These are phyloP conservation scores for Xylariaceae sp. DNA, from an alignment of 2,329 filamentous ascomycete species.

Conservation along the genomic window DNA sequence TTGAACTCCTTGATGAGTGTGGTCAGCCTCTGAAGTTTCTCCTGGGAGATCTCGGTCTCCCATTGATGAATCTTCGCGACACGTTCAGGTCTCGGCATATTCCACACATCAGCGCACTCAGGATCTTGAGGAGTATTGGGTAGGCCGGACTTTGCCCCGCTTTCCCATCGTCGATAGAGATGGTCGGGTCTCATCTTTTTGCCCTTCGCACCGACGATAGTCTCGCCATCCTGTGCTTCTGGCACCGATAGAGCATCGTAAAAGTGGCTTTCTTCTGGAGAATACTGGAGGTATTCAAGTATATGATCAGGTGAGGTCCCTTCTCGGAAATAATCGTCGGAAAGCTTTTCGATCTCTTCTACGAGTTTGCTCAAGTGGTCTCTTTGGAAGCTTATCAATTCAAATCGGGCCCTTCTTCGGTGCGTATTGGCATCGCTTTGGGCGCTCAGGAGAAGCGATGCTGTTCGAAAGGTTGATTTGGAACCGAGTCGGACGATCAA, in stretches of 20 bases:
- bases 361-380: conserved; percentile 24
- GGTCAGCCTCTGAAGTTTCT: conserved; percentile 42
- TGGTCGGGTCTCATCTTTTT: conserved; percentile 43
- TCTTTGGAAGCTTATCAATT: conserved; percentile 35
- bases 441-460: conserved; percentile 33
- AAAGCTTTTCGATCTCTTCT: conserved; percentile 14
- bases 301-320: conserved; percentile 17
- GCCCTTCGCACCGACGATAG: conserved; percentile 40
- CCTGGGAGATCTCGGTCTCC: conserved; percentile 42
- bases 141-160: conserved; percentile 41
- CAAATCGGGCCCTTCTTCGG: conserved; percentile 11
- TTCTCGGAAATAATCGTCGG: conserved; percentile 13
- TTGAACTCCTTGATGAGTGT: conserved; percentile 39
- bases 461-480: conserved; percentile 49
- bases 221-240: conserved; percentile 40
- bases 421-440: conserved; percentile 20
- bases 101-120: conserved; percentile 45
- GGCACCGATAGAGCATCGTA: conserved; percentile 54
- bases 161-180: conserved; percentile 50
- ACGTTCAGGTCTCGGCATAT: conserved; percentile 38
- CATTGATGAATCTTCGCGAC: conserved; percentile 37
- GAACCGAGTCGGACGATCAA: conserved; percentile 59
- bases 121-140: conserved; percentile 30
- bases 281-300: conserved; percentile 44
- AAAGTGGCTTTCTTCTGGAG: conserved; percentile 44